A percentile compares a stretch with the other conserved stretches of the same genome.
Evolutionary conservation across 352 stramenopile species (phyloP).

Genomic region (Globisporangium cederbergense): DNA sequence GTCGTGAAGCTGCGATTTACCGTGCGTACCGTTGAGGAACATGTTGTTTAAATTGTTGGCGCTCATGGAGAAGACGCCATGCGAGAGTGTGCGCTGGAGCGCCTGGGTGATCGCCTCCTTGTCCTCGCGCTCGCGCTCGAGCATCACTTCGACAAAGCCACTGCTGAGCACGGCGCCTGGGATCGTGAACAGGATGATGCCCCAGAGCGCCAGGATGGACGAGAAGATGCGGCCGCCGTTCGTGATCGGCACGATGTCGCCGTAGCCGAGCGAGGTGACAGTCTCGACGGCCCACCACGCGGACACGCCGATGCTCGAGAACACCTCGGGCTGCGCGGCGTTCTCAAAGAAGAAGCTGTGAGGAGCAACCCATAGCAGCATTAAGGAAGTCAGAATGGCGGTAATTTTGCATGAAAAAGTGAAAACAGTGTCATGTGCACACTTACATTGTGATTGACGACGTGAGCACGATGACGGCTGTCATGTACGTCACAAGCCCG

Average conservation of each 20-base stretch:
- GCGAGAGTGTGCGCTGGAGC: conserved; percentile 46
- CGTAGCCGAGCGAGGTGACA: conserved; percentile 85
- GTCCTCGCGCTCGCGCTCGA: conserved; percentile 69
- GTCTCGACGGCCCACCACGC: conserved; percentile 82
- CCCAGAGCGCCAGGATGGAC: conserved; percentile 71
- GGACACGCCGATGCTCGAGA: conserved; percentile 72
- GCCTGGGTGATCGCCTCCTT: conserved; percentile 50
- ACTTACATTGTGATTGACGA: conserved; percentile 82
- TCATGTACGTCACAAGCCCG: conserved; percentile 77
- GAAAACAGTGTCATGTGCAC: not conserved
- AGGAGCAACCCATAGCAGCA: not conserved
- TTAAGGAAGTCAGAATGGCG: not conserved
- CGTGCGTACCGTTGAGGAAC: conserved; percentile 21
- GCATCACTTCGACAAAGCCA: conserved; percentile 82
- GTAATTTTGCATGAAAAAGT: not conserved
- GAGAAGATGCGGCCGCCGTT: conserved; percentile 63
- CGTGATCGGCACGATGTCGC: conserved; percentile 81
- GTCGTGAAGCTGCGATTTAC: not conserved
- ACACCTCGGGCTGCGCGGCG: conserved; percentile 61
- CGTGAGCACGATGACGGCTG: conserved; percentile 70
- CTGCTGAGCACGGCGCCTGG: conserved; percentile 74
- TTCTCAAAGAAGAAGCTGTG: conserved; percentile 81
- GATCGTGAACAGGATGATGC: conserved; percentile 87
- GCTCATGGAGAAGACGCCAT: conserved; percentile 39
- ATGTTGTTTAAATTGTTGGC: conserved; percentile 35